Percentiles rank a stretch among this genome's conserved stretches.
These are phyloP conservation scores for Apiospora koreana DNA, from an alignment of 2,329 filamentous ascomycete species.

Conservation along the genomic window DNA sequence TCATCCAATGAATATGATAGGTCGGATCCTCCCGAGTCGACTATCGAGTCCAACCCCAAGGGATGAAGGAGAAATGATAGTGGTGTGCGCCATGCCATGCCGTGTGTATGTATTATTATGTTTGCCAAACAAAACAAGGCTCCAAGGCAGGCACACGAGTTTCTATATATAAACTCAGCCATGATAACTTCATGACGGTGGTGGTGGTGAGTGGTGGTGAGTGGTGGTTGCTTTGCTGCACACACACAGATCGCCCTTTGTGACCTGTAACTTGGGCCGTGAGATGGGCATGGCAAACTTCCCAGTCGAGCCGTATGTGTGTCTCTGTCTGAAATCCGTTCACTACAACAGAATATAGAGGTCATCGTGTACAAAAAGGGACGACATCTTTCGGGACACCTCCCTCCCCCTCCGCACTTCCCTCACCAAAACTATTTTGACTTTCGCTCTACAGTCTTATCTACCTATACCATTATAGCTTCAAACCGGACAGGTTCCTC, in stretches of 20 bases:
- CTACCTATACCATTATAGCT: neutral
- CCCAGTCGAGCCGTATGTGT: neutral
- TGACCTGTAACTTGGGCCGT: neutral
- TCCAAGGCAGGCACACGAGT: neutral
- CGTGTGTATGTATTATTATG: neutral
- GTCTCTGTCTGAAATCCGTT: neutral
- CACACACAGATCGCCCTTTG: neutral
- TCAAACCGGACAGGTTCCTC: neutral
- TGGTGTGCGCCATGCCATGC: neutral
- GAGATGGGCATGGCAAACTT: neutral
- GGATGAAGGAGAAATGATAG: neutral
- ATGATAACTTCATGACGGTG: constrained; percentile 1
- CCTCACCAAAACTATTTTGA: neutral
- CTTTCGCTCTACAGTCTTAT: neutral
- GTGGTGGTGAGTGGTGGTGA: too few species aligned
- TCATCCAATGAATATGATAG: neutral
- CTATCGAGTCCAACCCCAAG: neutral
- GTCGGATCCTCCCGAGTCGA: neutral
- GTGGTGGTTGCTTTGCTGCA: constrained; percentile 3
- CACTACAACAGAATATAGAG: neutral
- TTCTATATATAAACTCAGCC: constrained; percentile 5
- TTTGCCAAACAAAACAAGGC: neutral
- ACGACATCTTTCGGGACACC: neutral
- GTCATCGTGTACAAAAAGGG: constrained; percentile 4
- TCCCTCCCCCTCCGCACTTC: neutral